A percentile compares a stretch with the other conserved stretches of the same genome.
Conservation (phyloP, 345 rosid species). For the Acer yangbiense region DNA sequence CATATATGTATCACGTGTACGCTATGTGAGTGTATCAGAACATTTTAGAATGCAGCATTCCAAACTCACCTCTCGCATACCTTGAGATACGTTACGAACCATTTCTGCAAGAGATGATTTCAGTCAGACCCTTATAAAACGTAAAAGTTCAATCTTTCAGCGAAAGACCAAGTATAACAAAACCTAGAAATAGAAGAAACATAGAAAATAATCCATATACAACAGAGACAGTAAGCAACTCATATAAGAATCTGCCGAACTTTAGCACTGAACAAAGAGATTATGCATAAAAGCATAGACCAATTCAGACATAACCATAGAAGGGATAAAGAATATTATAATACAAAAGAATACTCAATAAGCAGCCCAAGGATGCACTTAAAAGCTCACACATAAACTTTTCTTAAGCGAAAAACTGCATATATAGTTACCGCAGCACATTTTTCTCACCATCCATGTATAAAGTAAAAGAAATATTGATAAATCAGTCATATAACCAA, state of each 20-base stretch:
- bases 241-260: neutral
- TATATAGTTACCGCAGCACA: neutral
- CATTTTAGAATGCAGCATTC: constrained; percentile 8
- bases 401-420: neutral
- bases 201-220: neutral
- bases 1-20: neutral
- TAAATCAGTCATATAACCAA: neutral
- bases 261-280: neutral
- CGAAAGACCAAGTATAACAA: neutral
- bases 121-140: constrained; percentile 15
- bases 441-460: neutral
- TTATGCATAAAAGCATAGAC: neutral
- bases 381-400: constrained; percentile 7
- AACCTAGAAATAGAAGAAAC: neutral
- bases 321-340: neutral
- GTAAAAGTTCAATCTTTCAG: neutral
- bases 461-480: neutral
- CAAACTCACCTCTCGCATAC: constrained; percentile 60
- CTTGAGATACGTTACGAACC: constrained; percentile 60
- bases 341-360: neutral
- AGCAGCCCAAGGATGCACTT: neutral
- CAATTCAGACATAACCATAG: neutral
- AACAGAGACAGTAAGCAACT: neutral
- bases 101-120: constrained; percentile 45
- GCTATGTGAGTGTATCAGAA: neutral